Evolutionary conservation across 2,329 filamentous ascomycete species (phyloP).

Genomic region (Aspergillus sp.): DNA sequence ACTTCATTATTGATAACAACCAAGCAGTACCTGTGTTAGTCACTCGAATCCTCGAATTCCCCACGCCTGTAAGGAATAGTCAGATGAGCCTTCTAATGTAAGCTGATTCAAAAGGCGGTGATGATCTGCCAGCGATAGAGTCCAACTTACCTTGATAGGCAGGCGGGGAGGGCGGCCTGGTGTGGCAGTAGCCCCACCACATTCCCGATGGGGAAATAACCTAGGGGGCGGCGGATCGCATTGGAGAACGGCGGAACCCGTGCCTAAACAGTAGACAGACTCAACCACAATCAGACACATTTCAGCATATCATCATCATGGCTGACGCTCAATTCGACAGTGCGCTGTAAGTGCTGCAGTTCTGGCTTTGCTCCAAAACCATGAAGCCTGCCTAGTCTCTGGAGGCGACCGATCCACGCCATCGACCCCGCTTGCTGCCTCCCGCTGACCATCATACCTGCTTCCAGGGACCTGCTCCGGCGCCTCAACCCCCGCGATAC

Average conservation of each 20-base stretch:
- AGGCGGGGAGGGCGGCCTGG: background rate
- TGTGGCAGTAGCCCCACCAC: background rate
- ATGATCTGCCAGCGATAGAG: background rate
- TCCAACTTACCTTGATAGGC: background rate
- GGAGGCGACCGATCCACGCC: background rate
- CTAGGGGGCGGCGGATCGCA: background rate
- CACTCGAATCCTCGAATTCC: too few relatives aligned
- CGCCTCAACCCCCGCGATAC: conserved; percentile 95
- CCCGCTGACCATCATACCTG: conserved; percentile 29
- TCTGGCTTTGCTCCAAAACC: background rate
- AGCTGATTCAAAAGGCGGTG: background rate
- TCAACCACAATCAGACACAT: conserved; percentile 13
- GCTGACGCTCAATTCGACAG: conserved; percentile 54
- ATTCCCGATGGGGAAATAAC: background rate
- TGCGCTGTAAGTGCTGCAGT: conserved; percentile 47
- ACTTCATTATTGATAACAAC: too few relatives aligned
- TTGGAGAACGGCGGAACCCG: background rate
- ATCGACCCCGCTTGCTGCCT: conserved; percentile 28
- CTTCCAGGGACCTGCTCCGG: conserved; percentile 86
- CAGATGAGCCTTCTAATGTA: background rate
- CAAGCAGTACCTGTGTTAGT: too few relatives aligned
- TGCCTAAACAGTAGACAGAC: conserved; percentile 25
- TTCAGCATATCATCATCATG: conserved; percentile 33
- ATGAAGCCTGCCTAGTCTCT: background rate
- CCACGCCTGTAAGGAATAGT: background rate